Conservation (phyloP, 83 land plant genomes). For the Picea abies region DNA sequence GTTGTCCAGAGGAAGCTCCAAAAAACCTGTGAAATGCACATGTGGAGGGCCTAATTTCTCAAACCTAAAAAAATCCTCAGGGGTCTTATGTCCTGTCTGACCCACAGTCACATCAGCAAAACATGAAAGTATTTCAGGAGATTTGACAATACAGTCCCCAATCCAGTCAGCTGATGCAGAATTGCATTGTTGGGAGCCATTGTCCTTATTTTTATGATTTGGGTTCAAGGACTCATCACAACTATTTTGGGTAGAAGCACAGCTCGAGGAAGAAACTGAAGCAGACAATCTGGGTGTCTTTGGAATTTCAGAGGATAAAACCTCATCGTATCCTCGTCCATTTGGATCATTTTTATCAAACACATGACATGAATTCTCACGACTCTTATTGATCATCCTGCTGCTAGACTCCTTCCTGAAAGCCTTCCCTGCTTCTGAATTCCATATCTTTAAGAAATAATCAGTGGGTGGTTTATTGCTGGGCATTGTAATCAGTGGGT, state of each 20-base stretch:
- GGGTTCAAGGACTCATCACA: background rate
- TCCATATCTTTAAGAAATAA: constrained; percentile 13
- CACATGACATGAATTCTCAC: no score
- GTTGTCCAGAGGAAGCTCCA: no score
- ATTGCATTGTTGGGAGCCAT: no score
- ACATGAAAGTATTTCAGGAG: background rate
- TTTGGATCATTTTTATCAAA: background rate
- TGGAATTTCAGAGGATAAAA: background rate
- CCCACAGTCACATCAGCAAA: background rate
- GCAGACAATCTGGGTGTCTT: background rate
- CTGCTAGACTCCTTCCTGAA: constrained; percentile 8
- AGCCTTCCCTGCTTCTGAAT: constrained; percentile 13
- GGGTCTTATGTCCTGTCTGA: background rate
- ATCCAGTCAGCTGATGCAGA: no score
- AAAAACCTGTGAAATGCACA: no score
- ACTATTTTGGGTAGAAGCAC: background rate
- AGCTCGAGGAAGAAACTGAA: background rate
- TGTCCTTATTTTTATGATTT: background rate
- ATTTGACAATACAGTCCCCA: no score
- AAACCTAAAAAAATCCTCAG: background rate
- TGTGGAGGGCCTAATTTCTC: background rate
- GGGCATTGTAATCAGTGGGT: background rate
- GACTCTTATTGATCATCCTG: background rate
- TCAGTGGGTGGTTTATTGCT: background rate
- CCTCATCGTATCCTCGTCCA: background rate